Evolutionary conservation across 371 early-diverging fungal species (phyloP), one percentile per base, ranked within the genome.

Genomic region (Rhizopus delemar): DNA sequence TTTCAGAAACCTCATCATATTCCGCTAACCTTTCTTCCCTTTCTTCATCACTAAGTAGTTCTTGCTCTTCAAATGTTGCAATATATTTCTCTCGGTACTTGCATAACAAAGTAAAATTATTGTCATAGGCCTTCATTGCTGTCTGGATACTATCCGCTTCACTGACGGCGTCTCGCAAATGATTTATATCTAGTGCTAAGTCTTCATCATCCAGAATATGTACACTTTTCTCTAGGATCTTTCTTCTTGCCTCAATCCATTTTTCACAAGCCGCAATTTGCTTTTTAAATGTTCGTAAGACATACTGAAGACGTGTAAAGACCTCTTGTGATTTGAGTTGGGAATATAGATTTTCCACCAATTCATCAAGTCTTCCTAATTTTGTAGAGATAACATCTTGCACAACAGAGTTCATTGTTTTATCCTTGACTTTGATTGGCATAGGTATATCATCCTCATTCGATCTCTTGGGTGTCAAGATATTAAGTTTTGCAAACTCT

Each of bases 101-200:
- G 31, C 60, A 56, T 7, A 73, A 53, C 2, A 68, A 48, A 7
- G 65, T 69, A 39, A 57, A 67, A 13, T 67, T 41, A 49, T 67
- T 76, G 28, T 69, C 71, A 13, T 65, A 57, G 0, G 59, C 60
- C 31, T 63, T 57, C 64, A 63, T 68, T 1, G 68, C 60, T 3
- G 68, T 68, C 22, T 60, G 63, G 2, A 74, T 71, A 48, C 74
- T 70, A 12, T 65, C 70, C 0, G 71, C 68, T 41, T 63, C 64
- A 54, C 77, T 70, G 0, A 74, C 68, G 0, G 74, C 71, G n/a
- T 77, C 66, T 15, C 74, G 48, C 11, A 77, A 57, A 22, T 61
- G 56, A 11, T 65, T 49, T 32, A 71, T 56, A 15, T 65, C 65
- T 43, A 71, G 32, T 2, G 65, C 46, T 5, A 66, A 38, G n/a